Conservation (phyloP, 2,329 filamentous ascomycete species). For the Dendrostoma leiphaemia region DNA sequence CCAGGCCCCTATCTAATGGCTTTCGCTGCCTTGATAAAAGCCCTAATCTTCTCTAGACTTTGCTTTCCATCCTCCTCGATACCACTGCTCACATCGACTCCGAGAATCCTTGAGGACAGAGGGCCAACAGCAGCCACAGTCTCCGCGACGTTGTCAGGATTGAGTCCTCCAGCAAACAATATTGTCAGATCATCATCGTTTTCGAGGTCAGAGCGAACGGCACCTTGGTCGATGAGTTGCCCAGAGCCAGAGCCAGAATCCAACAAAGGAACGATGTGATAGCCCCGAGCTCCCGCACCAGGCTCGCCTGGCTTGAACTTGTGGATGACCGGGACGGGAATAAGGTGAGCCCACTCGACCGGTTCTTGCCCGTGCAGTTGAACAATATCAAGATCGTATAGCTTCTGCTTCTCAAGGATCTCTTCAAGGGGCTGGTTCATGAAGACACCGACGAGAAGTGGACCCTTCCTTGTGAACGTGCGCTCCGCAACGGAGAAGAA, state of each 20-base stretch:
- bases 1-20: slow-evolving; percentile 40
- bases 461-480: slow-evolving; percentile 52
- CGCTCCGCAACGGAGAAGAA: slow-evolving; percentile 55
- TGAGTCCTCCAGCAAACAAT: slow-evolving; percentile 82
- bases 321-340: slow-evolving; percentile 88
- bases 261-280: slow-evolving; percentile 78
- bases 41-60: slow-evolving; percentile 74
- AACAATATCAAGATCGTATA: slow-evolving; percentile 79
- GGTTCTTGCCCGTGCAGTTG: slow-evolving; percentile 93
- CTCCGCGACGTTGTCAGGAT: slow-evolving; percentile 72
- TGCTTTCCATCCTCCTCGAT: slow-evolving; percentile 84
- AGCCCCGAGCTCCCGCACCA: slow-evolving; percentile 72
- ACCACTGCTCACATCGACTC: slow-evolving; percentile 91
- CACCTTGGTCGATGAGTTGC: slow-evolving; percentile 68
- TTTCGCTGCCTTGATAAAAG: slow-evolving; percentile 77
- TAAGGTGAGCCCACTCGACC: slow-evolving; percentile 83
- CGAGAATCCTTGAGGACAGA: slow-evolving; percentile 63
- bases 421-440: slow-evolving; percentile 84
- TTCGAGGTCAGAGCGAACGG: slow-evolving; percentile 65
- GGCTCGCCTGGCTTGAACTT: slow-evolving; percentile 76
- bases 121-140: slow-evolving; percentile 63
- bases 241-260: slow-evolving; percentile 88
- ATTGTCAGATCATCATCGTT: slow-evolving; percentile 70
- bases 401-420: slow-evolving; percentile 73
- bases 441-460: slow-evolving; percentile 90